Evolutionary conservation across 306 rosid genomes (phyloP), one percentile per base, ranked within the genome.

Genomic region (Hippophae tibetana): DNA sequence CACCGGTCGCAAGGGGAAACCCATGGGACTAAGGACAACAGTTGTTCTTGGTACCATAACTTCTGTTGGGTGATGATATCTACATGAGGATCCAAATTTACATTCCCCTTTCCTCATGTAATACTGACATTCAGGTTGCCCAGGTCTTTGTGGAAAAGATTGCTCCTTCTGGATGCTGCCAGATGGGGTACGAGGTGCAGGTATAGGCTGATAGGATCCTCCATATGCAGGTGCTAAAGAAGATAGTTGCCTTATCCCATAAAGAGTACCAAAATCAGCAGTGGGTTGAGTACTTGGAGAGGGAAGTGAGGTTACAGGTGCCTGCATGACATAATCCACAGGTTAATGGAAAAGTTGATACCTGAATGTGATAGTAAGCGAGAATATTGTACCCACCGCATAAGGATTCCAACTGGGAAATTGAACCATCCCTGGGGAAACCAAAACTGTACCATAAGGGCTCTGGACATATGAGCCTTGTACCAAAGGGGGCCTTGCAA

Each of bases 1-100:
- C 72, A 93, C 99, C 83, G 88, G 97, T 60, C 94, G 97, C 61
- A 87, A 58, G 62, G 99, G 99, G 71, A 93, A 97, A 72, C 97
- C 97, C 25, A 42, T 59, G 31, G 79, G 82, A 79, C 90, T 82
- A 65, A 83, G 85, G 65, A 44, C 52, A 68, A 86, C 82, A 72
- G 78, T 74, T 7, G 74, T 58, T 56, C 75, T 82, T 0, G 84
- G 79, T 54, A 82, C 76, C 68, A 61, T 65, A 57, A 70, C 69
- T 69, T 89, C 95, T 44, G 79, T 74, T 4, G 97, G 99, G 71
- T 93, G 99, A 79, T 93, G 99, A 76, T 93, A 93, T 86, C 81
- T 89, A 81, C 99, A 93, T 5, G 95, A 89, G 55, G 94, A 81
- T 62, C 97, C 99, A 74, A 76, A 89, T 84, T 84, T 93, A 76